Conservation (phyloP, 176 grass and related monocot species). For the Triticum urartu region DNA sequence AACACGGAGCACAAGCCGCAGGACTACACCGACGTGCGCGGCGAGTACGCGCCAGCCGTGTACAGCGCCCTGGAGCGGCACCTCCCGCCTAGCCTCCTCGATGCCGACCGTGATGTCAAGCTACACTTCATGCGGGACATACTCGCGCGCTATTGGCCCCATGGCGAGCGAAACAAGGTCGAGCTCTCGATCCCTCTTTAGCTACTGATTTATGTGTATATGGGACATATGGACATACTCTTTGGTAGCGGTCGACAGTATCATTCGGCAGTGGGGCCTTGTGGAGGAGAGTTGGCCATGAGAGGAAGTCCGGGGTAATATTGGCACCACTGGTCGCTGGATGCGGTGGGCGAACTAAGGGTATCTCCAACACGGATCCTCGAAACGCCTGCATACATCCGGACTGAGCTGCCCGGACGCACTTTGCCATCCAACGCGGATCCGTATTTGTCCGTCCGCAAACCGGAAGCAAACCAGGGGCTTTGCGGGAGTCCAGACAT, state of each 20-base stretch:
- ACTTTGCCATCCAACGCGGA: too few relatives aligned
- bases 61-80: conserved; percentile 80
- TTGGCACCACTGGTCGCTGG: neutral
- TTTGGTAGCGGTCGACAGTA: neutral
- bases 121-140: conserved; percentile 64
- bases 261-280: neutral
- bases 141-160: conserved; percentile 70
- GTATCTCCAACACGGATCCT: too few relatives aligned
- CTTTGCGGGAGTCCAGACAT: too few relatives aligned
- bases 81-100: conserved; percentile 69
- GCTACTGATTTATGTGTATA: neutral
- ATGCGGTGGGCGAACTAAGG: neutral
- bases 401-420: too few relatives aligned
- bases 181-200: neutral
- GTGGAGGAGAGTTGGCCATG: neutral
- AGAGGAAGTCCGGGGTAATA: neutral
- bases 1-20: conserved; percentile 67
- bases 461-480: too few relatives aligned
- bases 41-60: conserved; percentile 63
- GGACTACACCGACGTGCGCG: conserved; percentile 57
- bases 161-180: conserved; percentile 73
- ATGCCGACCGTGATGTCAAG: conserved; percentile 61
- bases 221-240: neutral
- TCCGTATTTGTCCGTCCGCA: too few relatives aligned
- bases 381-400: too few relatives aligned